Conservation (phyloP, 2,329 filamentous ascomycete species). For the Xylariomycetidae sp. region DNA sequence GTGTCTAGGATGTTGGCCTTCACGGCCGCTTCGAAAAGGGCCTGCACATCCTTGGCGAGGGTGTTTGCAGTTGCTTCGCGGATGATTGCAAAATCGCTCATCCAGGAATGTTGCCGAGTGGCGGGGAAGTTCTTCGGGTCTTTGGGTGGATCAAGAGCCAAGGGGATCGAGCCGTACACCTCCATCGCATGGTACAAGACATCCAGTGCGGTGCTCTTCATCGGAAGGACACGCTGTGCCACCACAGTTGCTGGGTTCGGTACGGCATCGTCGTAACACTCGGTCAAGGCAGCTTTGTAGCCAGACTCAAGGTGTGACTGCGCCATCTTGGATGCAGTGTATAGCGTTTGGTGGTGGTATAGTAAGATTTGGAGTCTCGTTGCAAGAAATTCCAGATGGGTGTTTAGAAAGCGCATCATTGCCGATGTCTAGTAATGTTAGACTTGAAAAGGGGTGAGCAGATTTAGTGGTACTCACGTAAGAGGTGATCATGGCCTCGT, state of each 20-base stretch:
- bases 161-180: constrained; percentile 16
- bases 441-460: background rate
- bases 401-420: constrained; percentile 20
- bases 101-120: no score
- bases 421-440: constrained; percentile 13
- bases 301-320: background rate
- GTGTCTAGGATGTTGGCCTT: constrained; percentile 19
- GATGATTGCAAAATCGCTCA: no score
- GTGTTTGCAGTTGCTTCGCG: no score
- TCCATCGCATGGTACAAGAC: constrained; percentile 17
- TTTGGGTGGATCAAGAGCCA: constrained; percentile 11
- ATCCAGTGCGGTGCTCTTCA: constrained; percentile 8
- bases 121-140: constrained; percentile 17
- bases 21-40: constrained; percentile 19
- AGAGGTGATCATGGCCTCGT: constrained; percentile 12
- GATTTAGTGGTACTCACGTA: constrained; percentile 13
- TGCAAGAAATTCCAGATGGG: constrained; percentile 15
- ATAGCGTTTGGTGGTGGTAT: constrained; percentile 14
- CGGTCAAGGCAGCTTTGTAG: background rate
- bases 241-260: background rate
- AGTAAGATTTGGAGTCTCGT: constrained; percentile 13
- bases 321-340: background rate
- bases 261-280: background rate
- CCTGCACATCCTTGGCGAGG: constrained; percentile 22
- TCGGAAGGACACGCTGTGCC: background rate